Conservation (phyloP, 2,329 filamentous ascomycete species). For the Ascocoryne sarcoides region DNA sequence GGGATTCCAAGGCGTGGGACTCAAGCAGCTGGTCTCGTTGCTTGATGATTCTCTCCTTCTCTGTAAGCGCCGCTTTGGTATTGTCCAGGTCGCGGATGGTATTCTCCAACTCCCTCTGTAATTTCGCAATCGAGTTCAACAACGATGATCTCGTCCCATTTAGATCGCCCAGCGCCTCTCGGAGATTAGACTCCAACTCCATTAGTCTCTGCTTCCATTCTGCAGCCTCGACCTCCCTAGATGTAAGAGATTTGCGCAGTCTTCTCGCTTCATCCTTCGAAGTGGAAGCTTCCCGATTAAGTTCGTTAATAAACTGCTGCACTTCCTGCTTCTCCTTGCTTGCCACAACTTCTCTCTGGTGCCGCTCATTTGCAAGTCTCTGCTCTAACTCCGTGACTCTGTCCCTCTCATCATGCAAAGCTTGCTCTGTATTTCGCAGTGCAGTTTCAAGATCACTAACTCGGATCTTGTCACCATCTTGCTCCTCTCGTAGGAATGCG, state of each 20-base stretch:
- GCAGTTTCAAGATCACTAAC: conserved; percentile 88
- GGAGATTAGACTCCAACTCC: conserved; percentile 81
- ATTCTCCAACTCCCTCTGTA: conserved; percentile 80
- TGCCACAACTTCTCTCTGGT: conserved; percentile 79
- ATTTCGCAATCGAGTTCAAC: conserved; percentile 75
- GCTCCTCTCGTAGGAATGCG: conserved; percentile 89
- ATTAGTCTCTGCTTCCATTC: conserved; percentile 87
- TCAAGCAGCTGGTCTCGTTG: conserved; percentile 85
- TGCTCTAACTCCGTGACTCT: conserved; percentile 62
- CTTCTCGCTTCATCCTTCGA: conserved; percentile 80
- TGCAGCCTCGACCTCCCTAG: conserved; percentile 77
- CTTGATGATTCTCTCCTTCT: conserved; percentile 85
- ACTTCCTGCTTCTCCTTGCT: conserved; percentile 90
- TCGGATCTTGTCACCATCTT: conserved; percentile 95
- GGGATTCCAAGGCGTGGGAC: conserved; percentile 75
- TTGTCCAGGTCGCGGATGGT: conserved; percentile 75
- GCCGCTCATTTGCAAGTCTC: conserved; percentile 69
- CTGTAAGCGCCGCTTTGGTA: conserved; percentile 67
- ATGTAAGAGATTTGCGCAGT: conserved; percentile 73
- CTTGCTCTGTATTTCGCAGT: conserved; percentile 69
- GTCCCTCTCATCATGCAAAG: conserved; percentile 77
- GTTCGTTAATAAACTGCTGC: conserved; percentile 84
- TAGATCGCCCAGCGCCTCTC: conserved; percentile 79
- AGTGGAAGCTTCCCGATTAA: conserved; percentile 73
- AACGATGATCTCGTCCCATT: conserved; percentile 79